These are phyloP conservation scores for Trichoderma brevicompactum DNA, from an alignment of 2,329 filamentous ascomycete species.

Conservation along the genomic window DNA sequence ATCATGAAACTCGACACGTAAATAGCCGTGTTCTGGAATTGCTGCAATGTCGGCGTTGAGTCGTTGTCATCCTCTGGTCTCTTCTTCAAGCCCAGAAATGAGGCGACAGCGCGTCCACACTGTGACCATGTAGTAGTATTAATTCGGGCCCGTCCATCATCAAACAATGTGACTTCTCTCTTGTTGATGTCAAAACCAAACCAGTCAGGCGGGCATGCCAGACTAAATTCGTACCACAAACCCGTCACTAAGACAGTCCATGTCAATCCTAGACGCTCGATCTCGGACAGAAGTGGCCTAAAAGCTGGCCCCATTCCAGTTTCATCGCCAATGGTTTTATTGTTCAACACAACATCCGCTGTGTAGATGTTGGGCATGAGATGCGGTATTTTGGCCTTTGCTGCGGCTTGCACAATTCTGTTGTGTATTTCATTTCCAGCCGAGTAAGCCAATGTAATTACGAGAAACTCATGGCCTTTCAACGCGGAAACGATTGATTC, in stretches of 20 bases:
- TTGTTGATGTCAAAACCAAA: constrained; percentile 57
- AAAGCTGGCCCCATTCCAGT: too few species aligned
- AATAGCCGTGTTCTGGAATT: constrained; percentile 50
- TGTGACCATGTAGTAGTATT: constrained; percentile 61
- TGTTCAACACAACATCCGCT: too few species aligned
- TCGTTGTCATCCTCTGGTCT: constrained; percentile 45
- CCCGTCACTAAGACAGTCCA: constrained; percentile 58
- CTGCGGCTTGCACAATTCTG: constrained; percentile 59
- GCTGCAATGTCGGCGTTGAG: constrained; percentile 43
- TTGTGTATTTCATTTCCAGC: constrained; percentile 52
- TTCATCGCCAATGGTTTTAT: too few species aligned
- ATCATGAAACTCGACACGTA: constrained; percentile 61
- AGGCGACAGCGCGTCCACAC: constrained; percentile 43
- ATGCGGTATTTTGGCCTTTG: constrained; percentile 58
- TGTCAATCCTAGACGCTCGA: too few species aligned
- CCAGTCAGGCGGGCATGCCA: constrained; percentile 44
- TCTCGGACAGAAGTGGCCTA: too few species aligned
- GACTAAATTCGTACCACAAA: constrained; percentile 60
- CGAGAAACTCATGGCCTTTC: constrained; percentile 58
- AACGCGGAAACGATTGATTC: constrained; percentile 54
- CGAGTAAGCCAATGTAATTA: constrained; percentile 55
- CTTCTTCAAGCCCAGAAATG: constrained; percentile 51
- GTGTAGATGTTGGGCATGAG: constrained; percentile 55
- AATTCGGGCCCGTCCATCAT: constrained; percentile 34
- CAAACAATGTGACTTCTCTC: constrained; percentile 37